Conservation (phyloP, 805 yeast genomes). For the Ogataea wickerhamii region DNA sequence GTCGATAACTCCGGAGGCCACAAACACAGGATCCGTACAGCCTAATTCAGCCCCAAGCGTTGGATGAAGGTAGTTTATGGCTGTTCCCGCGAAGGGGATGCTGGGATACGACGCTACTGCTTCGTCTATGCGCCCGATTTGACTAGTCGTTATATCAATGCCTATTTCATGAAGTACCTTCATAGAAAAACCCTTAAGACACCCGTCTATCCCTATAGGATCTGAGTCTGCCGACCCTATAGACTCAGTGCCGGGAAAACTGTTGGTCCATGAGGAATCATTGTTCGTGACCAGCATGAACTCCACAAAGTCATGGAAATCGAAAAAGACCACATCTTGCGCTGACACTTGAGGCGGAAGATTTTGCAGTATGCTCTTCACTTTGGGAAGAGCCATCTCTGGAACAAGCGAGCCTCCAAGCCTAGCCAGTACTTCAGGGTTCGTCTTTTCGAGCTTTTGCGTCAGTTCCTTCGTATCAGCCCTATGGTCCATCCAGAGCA, state of each 20-base stretch:
- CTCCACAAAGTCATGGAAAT: slow-evolving; percentile 46
- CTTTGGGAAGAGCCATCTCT: slow-evolving; percentile 58
- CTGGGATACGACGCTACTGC: slow-evolving; percentile 11
- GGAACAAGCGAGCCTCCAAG: slow-evolving; percentile 37
- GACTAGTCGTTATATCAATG: slow-evolving; percentile 12
- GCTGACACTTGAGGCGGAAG: neutral
- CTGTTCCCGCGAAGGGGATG: slow-evolving; percentile 33
- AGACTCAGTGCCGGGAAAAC: neutral
- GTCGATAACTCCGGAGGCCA: slow-evolving; percentile 53
- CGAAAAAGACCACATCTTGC: slow-evolving; percentile 39
- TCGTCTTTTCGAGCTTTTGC: slow-evolving; percentile 15
- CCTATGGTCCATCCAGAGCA: slow-evolving; percentile 61
- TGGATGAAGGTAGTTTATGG: slow-evolving; percentile 19
- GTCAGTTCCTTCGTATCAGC: slow-evolving; percentile 38
- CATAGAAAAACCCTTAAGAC: slow-evolving; percentile 48
- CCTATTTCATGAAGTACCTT: slow-evolving; percentile 12
- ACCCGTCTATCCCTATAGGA: slow-evolving; percentile 50
- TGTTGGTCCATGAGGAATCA: slow-evolving; percentile 14
- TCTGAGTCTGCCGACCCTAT: slow-evolving; percentile 3
- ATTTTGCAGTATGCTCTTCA: slow-evolving; percentile 34
- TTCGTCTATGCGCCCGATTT: slow-evolving; percentile 32
- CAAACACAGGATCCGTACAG: slow-evolving; percentile 9
- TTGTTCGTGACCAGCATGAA: slow-evolving; percentile 23
- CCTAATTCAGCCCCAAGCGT: slow-evolving; percentile 6
- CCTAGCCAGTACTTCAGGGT: slow-evolving; percentile 1